Evolutionary conservation across 257 asterid genomes (phyloP).

Genomic region (Forsythia viridissima): DNA sequence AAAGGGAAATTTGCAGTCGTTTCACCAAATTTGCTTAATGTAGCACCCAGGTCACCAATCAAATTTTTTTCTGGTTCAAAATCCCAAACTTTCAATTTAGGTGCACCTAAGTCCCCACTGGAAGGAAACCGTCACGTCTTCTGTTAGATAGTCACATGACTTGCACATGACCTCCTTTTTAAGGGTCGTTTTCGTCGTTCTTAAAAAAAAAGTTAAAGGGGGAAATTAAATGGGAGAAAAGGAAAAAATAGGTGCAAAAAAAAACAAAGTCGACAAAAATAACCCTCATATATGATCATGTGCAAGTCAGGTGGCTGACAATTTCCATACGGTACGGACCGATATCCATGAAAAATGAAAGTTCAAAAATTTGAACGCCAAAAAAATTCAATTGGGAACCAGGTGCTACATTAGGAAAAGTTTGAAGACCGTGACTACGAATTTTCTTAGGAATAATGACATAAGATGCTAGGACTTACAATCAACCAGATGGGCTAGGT

Average conservation of each 20-base stretch:
- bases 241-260: not conserved
- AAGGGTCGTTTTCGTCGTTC: not conserved
- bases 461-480: conserved; percentile 48
- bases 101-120: not conserved
- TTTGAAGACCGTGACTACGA: not conserved
- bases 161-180: not conserved
- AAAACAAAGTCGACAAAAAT: not conserved
- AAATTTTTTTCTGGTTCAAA: not conserved
- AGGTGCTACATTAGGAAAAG: not conserved
- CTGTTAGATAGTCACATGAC: not conserved
- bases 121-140: not conserved
- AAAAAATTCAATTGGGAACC: not conserved
- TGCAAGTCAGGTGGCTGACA: not conserved
- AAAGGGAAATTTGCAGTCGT: not conserved
- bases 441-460: not conserved
- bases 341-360: not conserved
- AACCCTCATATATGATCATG: not conserved
- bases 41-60: not conserved
- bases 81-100: not conserved
- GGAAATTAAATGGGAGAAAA: not conserved
- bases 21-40: no score
- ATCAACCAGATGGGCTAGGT: conserved; percentile 87
- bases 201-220: not conserved
- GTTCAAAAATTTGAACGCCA: not conserved
- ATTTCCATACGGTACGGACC: not conserved